Evolutionary conservation across 2,329 filamentous ascomycete genomes (phyloP), one percentile per base, ranked within the genome.

Genomic region (Nannizziopsis barbatae): DNA sequence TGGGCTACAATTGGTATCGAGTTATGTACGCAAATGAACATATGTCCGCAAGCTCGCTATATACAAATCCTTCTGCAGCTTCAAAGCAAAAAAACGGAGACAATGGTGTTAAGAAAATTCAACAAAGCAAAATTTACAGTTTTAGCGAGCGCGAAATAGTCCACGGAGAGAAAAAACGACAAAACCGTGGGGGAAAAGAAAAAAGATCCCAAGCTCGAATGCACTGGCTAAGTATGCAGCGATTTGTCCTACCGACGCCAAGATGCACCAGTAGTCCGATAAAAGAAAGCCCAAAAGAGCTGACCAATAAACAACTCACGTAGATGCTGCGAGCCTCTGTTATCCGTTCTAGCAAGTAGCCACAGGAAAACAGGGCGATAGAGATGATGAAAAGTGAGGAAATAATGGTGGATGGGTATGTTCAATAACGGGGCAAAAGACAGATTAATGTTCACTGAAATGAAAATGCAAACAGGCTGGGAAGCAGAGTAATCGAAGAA

Each of bases 281-380:
- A 46, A 40, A n/a, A n/a, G 20, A 46, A 7, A 46, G 15, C 5
- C 33, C 33, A 36, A 36, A 15, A 12, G 4, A 46, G 44, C 44
- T 33, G 27, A 20, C 44, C 44, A 39, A 22, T 36, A 35, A 46
- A 40, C 3, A 6, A 11, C 14, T 33, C 36, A 39, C 39, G 18
- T 31, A 46, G 14, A 40, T 46, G 27, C 20, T 46, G n/a, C 39
- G 22, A 15, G 10, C 14, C 10, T 36, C 11, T 33, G 7, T 10
- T 22, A 2, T 14, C 6, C 5, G 12, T 10, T 39, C 18, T 39
- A 15, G 22, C 22, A 27, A 27, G 22, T 27, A 27, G 22, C 22
- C 7, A n/a, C n/a, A n/a, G n/a, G n/a, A n/a, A n/a, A n/a, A n/a
- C n/a, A n/a, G n/a, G n/a, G 22, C 22, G 22, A 27, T 27, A 27